Conservation (phyloP, 768 basidiomycete genomes). For the Boletus rufocinnamomeus region DNA sequence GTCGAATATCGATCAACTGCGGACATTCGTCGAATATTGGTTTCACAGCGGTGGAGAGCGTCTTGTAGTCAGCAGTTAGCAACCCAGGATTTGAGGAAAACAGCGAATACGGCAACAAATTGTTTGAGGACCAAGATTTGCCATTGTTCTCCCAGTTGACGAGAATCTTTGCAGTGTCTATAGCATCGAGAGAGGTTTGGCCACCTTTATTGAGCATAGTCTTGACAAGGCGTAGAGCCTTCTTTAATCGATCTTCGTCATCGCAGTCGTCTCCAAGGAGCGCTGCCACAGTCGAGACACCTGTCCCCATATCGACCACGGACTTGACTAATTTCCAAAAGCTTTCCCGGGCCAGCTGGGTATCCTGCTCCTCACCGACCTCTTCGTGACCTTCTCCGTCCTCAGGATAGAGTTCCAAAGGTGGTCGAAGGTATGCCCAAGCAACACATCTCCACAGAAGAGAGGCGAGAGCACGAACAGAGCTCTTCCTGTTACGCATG, state of each 20-base stretch:
- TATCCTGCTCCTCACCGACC: conserved; percentile 28
- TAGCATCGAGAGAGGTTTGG: conserved; percentile 52
- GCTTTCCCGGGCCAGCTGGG: conserved; percentile 33
- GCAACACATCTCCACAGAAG: conserved; percentile 64
- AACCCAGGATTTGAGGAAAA: conserved; percentile 61
- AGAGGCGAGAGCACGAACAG: conserved; percentile 61
- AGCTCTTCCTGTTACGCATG: conserved; percentile 62
- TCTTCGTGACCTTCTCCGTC: conserved; percentile 25
- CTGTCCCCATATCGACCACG: conserved; percentile 60
- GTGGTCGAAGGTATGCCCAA: conserved; percentile 68
- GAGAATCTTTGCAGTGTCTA: conserved; percentile 50
- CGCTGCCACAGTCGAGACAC: conserved; percentile 56
- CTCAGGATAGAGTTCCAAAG: conserved; percentile 28
- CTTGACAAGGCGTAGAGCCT: conserved; percentile 51
- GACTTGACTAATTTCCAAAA: conserved; percentile 53
- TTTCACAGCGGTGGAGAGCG: conserved; percentile 48
- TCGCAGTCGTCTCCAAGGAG: conserved; percentile 45
- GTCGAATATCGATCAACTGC: conserved; percentile 52
- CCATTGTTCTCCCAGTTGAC: conserved; percentile 37
- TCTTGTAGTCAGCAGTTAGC: conserved; percentile 52
- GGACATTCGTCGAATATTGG: conserved; percentile 57
- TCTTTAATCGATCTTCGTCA: conserved; percentile 45
- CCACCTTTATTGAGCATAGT: conserved; percentile 59
- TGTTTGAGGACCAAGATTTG: conserved; percentile 48
- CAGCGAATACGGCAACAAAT: conserved; percentile 51